Conservation (phyloP, 1,284 basidiomycete genomes). For the Apiotrichum gracile region DNA sequence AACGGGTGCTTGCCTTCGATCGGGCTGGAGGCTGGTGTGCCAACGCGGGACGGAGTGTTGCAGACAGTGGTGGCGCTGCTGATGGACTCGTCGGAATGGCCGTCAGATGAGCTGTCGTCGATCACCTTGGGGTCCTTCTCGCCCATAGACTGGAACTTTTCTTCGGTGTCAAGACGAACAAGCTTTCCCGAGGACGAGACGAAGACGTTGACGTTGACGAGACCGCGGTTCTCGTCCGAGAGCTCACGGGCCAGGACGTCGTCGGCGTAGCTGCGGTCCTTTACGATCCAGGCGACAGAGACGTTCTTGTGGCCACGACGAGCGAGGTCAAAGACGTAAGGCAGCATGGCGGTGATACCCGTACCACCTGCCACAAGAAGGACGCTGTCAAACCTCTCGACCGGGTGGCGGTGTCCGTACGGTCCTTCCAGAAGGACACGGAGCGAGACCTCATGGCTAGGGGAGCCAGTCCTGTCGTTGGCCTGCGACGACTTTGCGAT, state of each 20-base stretch:
- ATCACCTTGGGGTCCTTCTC: neutral
- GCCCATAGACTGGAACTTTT: neutral
- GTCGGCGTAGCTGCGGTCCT: conserved; percentile 20
- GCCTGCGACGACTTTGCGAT: neutral
- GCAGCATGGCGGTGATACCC: conserved; percentile 29
- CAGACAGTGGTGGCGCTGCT: no score
- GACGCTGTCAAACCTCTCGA: conserved; percentile 23
- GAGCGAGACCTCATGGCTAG: neutral
- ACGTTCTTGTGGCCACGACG: neutral
- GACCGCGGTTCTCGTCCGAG: neutral
- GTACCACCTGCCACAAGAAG: conserved; percentile 29
- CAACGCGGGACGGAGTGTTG: no score
- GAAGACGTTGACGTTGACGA: conserved; percentile 10
- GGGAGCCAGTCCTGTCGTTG: neutral
- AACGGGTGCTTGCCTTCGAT: neutral
- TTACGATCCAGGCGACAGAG: conserved; percentile 26
- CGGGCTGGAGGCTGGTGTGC: neutral
- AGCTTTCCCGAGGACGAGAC: neutral
- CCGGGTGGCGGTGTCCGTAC: conserved; percentile 22
- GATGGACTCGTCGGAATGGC: no score
- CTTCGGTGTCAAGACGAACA: neutral
- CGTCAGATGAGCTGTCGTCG: no score
- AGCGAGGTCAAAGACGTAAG: conserved; percentile 21
- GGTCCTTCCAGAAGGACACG: conserved; percentile 34
- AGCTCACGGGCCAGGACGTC: conserved; percentile 27